Conservation (phyloP, 2,329 filamentous ascomycete genomes). For the Tolypocladium amazonense region DNA sequence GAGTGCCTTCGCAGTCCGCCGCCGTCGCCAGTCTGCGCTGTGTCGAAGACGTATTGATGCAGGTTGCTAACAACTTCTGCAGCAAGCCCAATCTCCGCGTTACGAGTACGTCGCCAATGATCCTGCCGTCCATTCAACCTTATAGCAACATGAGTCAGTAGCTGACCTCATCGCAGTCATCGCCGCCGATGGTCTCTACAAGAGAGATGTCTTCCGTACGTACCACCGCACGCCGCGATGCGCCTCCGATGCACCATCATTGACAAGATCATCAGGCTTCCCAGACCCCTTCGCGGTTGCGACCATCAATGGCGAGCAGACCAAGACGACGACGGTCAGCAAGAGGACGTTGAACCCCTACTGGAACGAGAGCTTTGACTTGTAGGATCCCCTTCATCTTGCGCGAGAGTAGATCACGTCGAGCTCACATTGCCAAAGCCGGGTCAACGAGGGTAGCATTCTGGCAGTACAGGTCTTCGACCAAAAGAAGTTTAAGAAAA, state of each 20-base stretch:
- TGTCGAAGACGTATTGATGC: neutral
- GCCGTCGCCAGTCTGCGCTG: neutral
- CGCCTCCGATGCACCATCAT: neutral
- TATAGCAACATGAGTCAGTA: constrained; percentile 4
- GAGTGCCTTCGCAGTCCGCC: constrained; percentile 11
- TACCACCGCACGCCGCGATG: constrained; percentile 13
- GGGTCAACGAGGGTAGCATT: constrained; percentile 89
- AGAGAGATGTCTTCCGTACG: constrained; percentile 98
- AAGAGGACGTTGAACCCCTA: constrained; percentile 99
- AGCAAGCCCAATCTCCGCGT: constrained; percentile 84
- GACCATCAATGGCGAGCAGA: constrained; percentile 95
- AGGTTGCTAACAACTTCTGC: constrained; percentile 18
- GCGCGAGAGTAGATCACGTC: neutral
- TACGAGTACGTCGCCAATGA: constrained; percentile 57
- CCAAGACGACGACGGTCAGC: constrained; percentile 92
- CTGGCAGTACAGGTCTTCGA: constrained; percentile 97
- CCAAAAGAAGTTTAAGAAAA: constrained; percentile 99
- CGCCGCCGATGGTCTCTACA: constrained; percentile 95
- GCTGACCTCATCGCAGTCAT: constrained; percentile 60
- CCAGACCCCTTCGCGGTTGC: constrained; percentile 97
- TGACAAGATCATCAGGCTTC: constrained; percentile 55
- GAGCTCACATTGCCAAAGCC: constrained; percentile 38
- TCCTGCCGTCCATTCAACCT: neutral
- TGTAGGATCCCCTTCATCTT: constrained; percentile 48
- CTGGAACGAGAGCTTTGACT: constrained; percentile 98